phyloP scores from a whole-genome alignment of 306 rosid genomes.

The Dryas alaskensis region DNA sequence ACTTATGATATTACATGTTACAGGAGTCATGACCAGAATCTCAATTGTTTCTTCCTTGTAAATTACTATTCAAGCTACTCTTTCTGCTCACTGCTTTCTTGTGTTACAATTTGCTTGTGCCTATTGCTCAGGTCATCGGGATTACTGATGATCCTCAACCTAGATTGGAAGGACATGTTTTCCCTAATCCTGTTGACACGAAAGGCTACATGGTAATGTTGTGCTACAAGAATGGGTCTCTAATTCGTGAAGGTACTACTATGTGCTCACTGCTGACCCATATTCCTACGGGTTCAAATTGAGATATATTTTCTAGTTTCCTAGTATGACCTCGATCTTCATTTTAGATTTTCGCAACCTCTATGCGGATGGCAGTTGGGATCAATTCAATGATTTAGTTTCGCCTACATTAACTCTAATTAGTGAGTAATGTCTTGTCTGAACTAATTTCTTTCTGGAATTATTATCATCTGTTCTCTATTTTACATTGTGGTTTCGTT shows the following conservation, averaged over 20 bases:
- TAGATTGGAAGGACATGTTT: constrained; percentile 87
- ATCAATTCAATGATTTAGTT: constrained; percentile 58
- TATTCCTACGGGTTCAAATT: constrained; percentile 6
- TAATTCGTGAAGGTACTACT: constrained; percentile 87
- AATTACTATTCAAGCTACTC: not conserved
- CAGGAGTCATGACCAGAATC: not conserved
- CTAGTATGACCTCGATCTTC: constrained; percentile 12
- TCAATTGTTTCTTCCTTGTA: not conserved
- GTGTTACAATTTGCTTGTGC: constrained; percentile 22
- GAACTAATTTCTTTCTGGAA: not conserved
- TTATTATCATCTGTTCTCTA: constrained; percentile 13
- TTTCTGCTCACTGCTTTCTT: constrained; percentile 6
- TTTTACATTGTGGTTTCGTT: constrained; percentile 26
- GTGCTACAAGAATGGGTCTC: constrained; percentile 92
- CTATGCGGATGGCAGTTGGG: constrained; percentile 79
- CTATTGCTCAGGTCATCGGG: constrained; percentile 65
- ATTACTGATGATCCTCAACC: constrained; percentile 84
- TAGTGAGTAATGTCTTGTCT: constrained; percentile 41
- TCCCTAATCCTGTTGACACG: constrained; percentile 87
- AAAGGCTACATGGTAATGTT: constrained; percentile 93
- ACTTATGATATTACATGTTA: not conserved
- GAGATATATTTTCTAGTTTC: constrained; percentile 18
- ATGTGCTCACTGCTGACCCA: not conserved
- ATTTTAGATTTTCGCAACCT: constrained; percentile 69
- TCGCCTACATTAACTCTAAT: constrained; percentile 72